Base-by-base conservation (phyloP, 2,329 filamentous ascomycete species). In the Colletotrichum gloeosporioides region DNA sequence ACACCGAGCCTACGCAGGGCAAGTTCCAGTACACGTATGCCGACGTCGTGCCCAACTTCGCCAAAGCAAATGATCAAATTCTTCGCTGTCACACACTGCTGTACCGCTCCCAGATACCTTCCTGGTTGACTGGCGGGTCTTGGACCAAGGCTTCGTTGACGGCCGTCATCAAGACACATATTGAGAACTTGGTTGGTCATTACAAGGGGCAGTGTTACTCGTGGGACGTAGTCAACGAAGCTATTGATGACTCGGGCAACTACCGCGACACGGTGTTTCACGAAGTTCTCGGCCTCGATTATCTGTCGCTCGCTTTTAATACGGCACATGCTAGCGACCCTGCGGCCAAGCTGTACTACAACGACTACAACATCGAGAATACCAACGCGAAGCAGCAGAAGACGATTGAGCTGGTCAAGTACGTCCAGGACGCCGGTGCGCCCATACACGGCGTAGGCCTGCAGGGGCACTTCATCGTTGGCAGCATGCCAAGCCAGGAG, bases 21-120 rank as follows among this genome's bases (percentile, higher is more conserved):
- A 82, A 86, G 61, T 95, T 94, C 86, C 89, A 87, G 79, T 94
- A 88, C 82, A 87, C 87, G 7, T 83, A 86, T 2, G 92, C 90
- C 39, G 91, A 94, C 67, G 86, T 87, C 32, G 85, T 91, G 27
- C 90, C 93, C 75, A 82, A 91, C 4, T 57, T 75, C 25, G 75
- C 77, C 16, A 53, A 70, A 61, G 29, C 25, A 15, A 78, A 77
- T 64, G 22, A 64, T 31, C 69, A 75, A 75, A 29, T 78, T 25
- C 81, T 90, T 22, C 86, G 90, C 71, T 92, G 91, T 81, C 91
- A 92, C 80, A 90, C 84, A 70, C 83, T 78, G 49, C 80, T 82
- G n/a, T 83, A 82, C 82, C 88, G 80, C 82, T 89, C 82, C 15
- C 86, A 89, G 77, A 82, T 88, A 3, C 88, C 89, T 2, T 82